Evolutionary conservation across 2,329 filamentous ascomycete genomes (phyloP), one percentile per base, ranked within the genome.

Genomic region (Ustulina deusta): DNA sequence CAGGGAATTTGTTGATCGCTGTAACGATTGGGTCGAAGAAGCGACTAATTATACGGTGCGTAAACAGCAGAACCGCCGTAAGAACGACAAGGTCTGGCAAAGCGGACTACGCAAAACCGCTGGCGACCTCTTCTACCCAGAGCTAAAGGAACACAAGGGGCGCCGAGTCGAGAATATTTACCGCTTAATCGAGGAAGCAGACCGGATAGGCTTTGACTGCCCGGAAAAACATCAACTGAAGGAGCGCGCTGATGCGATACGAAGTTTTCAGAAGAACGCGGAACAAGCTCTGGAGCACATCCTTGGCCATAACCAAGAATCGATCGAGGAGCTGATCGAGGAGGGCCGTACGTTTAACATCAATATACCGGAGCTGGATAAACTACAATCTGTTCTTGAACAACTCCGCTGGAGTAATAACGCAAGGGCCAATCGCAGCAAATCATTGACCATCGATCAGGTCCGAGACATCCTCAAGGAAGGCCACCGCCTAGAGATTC

Each of bases 1-100:
- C 74, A 92, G 90, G 81, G 88, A 91, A 72, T 99, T 97, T 82
- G 96, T 99, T 79, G 94, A 97, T 74, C 91, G 93, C 76, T 98
- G 96, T 83, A 97, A 97, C 80, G 94, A 97, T 78, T 97, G 97
- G 92, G 93, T 97, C 70, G 96, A 98, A 76, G 95, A 98, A 82
- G 96, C 96, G 72, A 96, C 93, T 76, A 94, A 92, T 78, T 99
- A 97, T 83, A 97, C 94, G 76, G 94, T 96, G 66, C 92, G 96
- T 74, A 99, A 99, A 83, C 95, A 97, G 82, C 95, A 97, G 81
- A 97, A 97, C 77, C 92, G 96, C 70, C 93, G 95, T 69, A 98
- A 98, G 81, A 97, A 92, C 79, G 95, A 97, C 76, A 96, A 93
- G 77, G 88, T 88, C 51, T 96, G 92, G 89, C 92, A 93, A 71